phyloP scores from a whole-genome alignment of 306 rosid genomes.

The Ceratonia siliqua region DNA sequence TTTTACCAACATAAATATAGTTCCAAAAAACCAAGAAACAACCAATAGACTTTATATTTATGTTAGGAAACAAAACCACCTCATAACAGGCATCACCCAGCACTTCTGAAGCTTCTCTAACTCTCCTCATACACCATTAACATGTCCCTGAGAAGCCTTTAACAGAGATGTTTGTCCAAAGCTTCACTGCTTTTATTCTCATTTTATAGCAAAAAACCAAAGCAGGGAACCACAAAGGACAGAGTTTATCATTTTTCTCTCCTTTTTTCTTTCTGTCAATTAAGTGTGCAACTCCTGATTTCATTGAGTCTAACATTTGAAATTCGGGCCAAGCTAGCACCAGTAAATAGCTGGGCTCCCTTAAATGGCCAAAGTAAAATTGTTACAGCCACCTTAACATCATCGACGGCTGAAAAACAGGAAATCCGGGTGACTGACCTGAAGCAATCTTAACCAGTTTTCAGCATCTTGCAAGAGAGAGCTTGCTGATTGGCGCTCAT shows the following conservation, averaged over 20 bases:
- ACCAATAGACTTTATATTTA: constrained; percentile 26
- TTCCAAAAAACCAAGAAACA: constrained; percentile 21
- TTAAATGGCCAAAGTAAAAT: constrained; percentile 26
- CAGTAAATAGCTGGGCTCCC: constrained; percentile 11
- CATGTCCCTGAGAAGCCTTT: constrained; percentile 20
- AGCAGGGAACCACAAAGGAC: constrained; percentile 33
- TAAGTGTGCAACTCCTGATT: constrained; percentile 20
- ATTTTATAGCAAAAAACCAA: constrained; percentile 25
- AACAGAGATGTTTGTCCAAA: constrained; percentile 22
- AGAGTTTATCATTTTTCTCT: constrained; percentile 8
- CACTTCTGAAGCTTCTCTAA: constrained; percentile 36
- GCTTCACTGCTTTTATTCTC: constrained; percentile 24
- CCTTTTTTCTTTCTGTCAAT: background rate
- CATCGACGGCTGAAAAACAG: constrained; percentile 57
- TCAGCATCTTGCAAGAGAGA: constrained; percentile 54
- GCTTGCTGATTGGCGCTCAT: constrained; percentile 48
- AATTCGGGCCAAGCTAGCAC: constrained; percentile 20
- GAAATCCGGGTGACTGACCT: constrained; percentile 69
- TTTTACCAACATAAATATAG: constrained; percentile 25
- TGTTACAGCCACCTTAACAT: constrained; percentile 14
- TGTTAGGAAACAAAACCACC: constrained; percentile 24
- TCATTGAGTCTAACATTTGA: background rate
- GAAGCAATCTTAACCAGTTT: constrained; percentile 47
- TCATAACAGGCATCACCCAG: constrained; percentile 30
- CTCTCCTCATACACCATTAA: constrained; percentile 34